Evolutionary conservation across 805 yeast genomes (phyloP).

Genomic region (Candida xyloterini): DNA sequence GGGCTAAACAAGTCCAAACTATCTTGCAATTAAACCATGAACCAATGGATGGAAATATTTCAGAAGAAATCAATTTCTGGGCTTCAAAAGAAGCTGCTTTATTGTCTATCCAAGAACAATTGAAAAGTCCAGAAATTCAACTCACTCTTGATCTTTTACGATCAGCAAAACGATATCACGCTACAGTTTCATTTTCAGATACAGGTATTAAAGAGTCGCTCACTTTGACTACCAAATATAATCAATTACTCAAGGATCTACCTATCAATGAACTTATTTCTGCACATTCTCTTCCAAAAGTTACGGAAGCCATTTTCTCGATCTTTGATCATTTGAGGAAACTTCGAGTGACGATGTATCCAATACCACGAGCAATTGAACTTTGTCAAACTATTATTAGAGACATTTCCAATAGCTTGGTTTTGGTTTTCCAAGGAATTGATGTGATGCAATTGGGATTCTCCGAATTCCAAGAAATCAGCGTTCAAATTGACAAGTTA

Average conservation of each 20-base stretch:
- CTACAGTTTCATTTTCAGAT: slow-evolving; percentile 68
- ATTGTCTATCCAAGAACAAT: slow-evolving; percentile 52
- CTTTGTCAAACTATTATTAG: slow-evolving; percentile 63
- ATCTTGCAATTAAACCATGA: slow-evolving; percentile 53
- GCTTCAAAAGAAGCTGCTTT: slow-evolving; percentile 62
- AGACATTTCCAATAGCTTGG: slow-evolving; percentile 50
- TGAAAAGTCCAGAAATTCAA: slow-evolving; percentile 50
- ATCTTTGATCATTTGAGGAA: slow-evolving; percentile 64
- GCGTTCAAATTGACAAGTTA: slow-evolving; percentile 32
- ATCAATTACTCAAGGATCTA: slow-evolving; percentile 62
- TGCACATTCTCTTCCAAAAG: slow-evolving; percentile 41
- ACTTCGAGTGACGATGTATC: slow-evolving; percentile 58
- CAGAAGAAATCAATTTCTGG: slow-evolving; percentile 80
- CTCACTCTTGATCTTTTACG: slow-evolving; percentile 59
- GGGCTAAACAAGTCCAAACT: slow-evolving; percentile 65
- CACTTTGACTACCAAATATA: slow-evolving; percentile 50
- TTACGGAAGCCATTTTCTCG: slow-evolving; percentile 43
- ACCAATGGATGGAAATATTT: slow-evolving; percentile 51
- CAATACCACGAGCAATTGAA: slow-evolving; percentile 58
- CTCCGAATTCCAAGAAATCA: slow-evolving; percentile 36
- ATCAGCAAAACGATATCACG: slow-evolving; percentile 74
- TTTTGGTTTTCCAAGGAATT: slow-evolving; percentile 34
- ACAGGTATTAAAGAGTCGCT: slow-evolving; percentile 60
- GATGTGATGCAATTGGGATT: slow-evolving; percentile 45
- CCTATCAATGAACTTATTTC: slow-evolving; percentile 60